Percentiles rank a stretch among this genome's conserved stretches.
phyloP scores from a whole-genome alignment of 495 filamentous ascomycete species.

The Darksidea phi region DNA sequence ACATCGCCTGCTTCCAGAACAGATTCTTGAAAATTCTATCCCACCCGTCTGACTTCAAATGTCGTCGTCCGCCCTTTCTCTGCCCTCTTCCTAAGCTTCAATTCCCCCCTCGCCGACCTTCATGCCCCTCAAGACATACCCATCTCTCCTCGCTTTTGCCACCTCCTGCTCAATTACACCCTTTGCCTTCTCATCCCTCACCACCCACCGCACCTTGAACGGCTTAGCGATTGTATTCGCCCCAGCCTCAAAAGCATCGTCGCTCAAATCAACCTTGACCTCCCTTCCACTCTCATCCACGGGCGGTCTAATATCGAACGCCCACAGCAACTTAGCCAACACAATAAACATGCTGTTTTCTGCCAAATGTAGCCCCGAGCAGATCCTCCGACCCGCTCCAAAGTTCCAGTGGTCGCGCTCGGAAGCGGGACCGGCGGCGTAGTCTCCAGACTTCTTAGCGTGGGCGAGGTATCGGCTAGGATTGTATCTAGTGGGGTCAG shows the following conservation, averaged over 20 bases:
- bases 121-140: slow-evolving; percentile 25
- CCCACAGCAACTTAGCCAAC: slow-evolving; percentile 36
- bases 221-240: slow-evolving; percentile 32
- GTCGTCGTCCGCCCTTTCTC: too few species aligned
- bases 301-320: slow-evolving; percentile 32
- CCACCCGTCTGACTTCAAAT: too few species aligned
- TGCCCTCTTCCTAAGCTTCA: neutral
- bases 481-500: slow-evolving; percentile 19
- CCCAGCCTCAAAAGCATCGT: slow-evolving; percentile 33
- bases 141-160: slow-evolving; percentile 25
- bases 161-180: slow-evolving; percentile 23
- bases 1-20: too few species aligned
- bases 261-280: slow-evolving; percentile 24
- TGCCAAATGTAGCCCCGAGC: slow-evolving; percentile 33
- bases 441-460: slow-evolving; percentile 23
- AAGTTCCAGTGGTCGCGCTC: slow-evolving; percentile 36
- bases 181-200: slow-evolving; percentile 12
- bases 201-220: slow-evolving; percentile 21
- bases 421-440: slow-evolving; percentile 27
- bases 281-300: slow-evolving; percentile 25
- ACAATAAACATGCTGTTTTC: slow-evolving; percentile 37
- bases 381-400: slow-evolving; percentile 35
- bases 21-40: too few species aligned
- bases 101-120: slow-evolving; percentile 13
- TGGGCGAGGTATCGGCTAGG: slow-evolving; percentile 24